Conservation (phyloP, 352 stramenopile species). For the Pythium periplocum region DNA sequence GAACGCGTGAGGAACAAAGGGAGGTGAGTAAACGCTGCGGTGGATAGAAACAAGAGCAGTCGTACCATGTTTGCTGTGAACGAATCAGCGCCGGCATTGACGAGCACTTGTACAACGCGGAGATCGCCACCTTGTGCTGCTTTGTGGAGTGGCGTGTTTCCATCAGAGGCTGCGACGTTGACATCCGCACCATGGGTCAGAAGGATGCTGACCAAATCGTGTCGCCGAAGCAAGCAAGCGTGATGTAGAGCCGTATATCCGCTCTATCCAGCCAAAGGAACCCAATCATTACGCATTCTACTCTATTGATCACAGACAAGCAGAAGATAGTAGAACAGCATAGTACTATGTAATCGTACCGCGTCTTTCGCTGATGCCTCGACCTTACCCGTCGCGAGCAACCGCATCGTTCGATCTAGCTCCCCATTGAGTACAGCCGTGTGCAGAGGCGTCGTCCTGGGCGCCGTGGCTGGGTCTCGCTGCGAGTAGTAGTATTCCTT, state of each 20-base stretch:
- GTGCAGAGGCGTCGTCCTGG: slow-evolving; percentile 13
- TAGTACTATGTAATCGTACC: neutral
- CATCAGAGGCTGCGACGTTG: slow-evolving; percentile 1
- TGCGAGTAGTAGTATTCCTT: slow-evolving; percentile 8
- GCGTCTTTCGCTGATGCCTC: slow-evolving; percentile 3
- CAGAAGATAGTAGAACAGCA: too few species aligned
- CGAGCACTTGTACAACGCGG: slow-evolving; percentile 2
- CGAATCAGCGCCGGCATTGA: slow-evolving; percentile 1
- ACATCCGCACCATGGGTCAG: slow-evolving; percentile 5
- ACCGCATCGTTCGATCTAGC: neutral
- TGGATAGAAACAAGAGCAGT: neutral
- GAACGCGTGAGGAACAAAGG: neutral
- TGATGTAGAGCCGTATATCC: slow-evolving; percentile 21
- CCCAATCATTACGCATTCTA: neutral
- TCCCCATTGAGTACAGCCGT: slow-evolving; percentile 15
- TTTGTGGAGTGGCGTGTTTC: slow-evolving; percentile 18
- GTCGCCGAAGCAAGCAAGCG: slow-evolving; percentile 6
- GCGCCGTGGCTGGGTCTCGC: neutral
- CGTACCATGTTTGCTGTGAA: slow-evolving; percentile 6
- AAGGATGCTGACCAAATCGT: slow-evolving; percentile 1
- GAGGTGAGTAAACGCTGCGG: neutral
- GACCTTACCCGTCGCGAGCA: slow-evolving; percentile 4
- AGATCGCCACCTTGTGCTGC: slow-evolving; percentile 13
- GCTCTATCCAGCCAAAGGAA: slow-evolving; percentile 3
- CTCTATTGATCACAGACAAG: too few species aligned